Base-by-base conservation (phyloP, 2,329 filamentous ascomycete species). In the Paramyrothecium sp. region DNA sequence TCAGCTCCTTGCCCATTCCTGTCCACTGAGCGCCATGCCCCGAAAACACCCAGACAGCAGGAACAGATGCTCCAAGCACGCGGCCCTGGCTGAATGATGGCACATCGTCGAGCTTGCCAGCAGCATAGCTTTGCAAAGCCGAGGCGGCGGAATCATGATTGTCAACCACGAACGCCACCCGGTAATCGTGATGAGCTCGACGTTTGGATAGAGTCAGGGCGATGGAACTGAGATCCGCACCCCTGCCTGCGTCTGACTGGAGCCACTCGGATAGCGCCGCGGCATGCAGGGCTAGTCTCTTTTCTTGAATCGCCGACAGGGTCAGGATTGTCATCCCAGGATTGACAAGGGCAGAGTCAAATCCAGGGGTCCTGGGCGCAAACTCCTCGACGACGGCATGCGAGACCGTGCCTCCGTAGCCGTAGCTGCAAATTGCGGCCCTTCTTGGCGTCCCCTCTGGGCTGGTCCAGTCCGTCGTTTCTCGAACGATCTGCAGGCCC, bases 391-490 rank as follows among this genome's bases (percentile, higher is more conserved):
- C 38, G 41, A 58, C 48, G 19, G 54, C 54, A 26, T 58, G 57
- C 3, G 57, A 55, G n/a, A 56, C 54, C 8, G 57, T 58, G n/a
- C 57, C 57, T 1, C 57, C 57, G 34, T 58, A 58, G 3, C 57
- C 57, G 33, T 56, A 56, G 4, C 49, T 53, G 54, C 54, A 56
- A 16, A 58, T 41, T 17, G 57, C 54, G 3, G 57, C 57, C 16
- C 53, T n/a, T 19, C 54, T 38, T 8, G 48, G 34, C 26, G 26
- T 30, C 2, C 33, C 46, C 16, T 23, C 17, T 3, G 44, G 13
- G 8, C 46, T 48, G 11, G 33, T 19, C 56, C 56, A 57, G 7
- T 51, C 41, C 33, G 21, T 54, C n/a, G 46, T 30, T 26, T 55
- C 50, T 26, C 51, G 22, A 3, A 58, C 57, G 11, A 58, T 23